A percentile compares a stretch with the other conserved stretches of the same genome.
phyloP scores from a whole-genome alignment of 345 rosid species.

The Eucalyptus erythrocorys region DNA sequence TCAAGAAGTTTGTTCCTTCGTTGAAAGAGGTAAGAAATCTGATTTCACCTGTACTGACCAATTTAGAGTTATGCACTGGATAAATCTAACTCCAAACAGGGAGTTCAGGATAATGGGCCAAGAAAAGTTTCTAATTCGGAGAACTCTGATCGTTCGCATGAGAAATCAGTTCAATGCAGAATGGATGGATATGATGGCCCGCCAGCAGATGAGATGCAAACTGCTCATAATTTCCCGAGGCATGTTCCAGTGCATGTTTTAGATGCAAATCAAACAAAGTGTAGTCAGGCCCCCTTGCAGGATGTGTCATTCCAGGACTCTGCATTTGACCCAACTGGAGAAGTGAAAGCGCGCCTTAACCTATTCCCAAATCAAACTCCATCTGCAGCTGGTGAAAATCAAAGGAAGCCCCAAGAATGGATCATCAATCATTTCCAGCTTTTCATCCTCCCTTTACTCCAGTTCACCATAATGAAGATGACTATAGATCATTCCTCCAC shows the following conservation, averaged over 20 bases:
- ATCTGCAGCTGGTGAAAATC: slow-evolving; percentile 43
- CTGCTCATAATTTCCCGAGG: slow-evolving; percentile 55
- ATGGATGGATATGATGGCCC: slow-evolving; percentile 9
- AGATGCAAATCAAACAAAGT: slow-evolving; percentile 38
- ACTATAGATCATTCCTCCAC: slow-evolving; percentile 58
- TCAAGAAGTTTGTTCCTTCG: slow-evolving; percentile 46
- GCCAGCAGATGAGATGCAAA: slow-evolving; percentile 31
- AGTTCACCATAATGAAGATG: slow-evolving; percentile 43
- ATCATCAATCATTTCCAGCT: slow-evolving; percentile 38
- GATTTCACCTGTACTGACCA: background rate
- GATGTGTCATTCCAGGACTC: slow-evolving; percentile 26
- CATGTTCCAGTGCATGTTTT: slow-evolving; percentile 51
- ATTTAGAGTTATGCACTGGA: background rate
- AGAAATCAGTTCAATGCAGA: slow-evolving; percentile 20
- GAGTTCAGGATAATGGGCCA: slow-evolving; percentile 29
- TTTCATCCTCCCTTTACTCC: slow-evolving; percentile 40
- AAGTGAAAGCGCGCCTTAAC: slow-evolving; percentile 25
- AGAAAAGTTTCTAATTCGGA: slow-evolving; percentile 32
- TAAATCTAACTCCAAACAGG: slow-evolving; percentile 26
- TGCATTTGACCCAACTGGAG: slow-evolving; percentile 14
- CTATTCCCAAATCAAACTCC: slow-evolving; percentile 30
- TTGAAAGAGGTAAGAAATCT: slow-evolving; percentile 28
- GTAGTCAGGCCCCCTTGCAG: slow-evolving; percentile 29
- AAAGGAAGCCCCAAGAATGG: slow-evolving; percentile 17
- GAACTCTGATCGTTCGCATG: slow-evolving; percentile 13